Evolutionary conservation across 2,329 filamentous ascomycete genomes (phyloP), one percentile per base, ranked within the genome.

Genomic region (Cytospora paraplurivora): DNA sequence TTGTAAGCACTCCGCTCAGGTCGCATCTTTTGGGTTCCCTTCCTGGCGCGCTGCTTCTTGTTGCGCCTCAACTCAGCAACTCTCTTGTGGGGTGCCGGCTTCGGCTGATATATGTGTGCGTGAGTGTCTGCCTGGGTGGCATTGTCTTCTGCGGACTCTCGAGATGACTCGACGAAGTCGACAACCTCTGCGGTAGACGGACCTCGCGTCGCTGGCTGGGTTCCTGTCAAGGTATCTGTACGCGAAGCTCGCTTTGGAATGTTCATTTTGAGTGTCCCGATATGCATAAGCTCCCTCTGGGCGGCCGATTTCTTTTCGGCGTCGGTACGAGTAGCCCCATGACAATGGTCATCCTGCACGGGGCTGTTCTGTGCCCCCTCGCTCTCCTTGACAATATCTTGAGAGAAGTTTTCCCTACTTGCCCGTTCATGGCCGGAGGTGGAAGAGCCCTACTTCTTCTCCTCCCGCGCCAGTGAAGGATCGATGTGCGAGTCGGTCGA

Each of bases 371-470:
- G 37, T 34, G 21, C 11, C 15, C 15, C 10, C 35, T 33, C 50
- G 5, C n/a, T 11, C 12, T 33, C 12, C 21, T 27, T 35, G n/a
- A 19, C 12, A 7, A 3, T 49, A 19, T 37, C 33, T 7, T 17
- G 38, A 52, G 32, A 51, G 7, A 11, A 10, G 1, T 6, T 34
- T 51, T 47, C 44, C 34, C n/a, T 11, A 35, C 8, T 33, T 32
- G 54, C 27, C 62, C 53, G 59, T 27, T 33, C 33, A 33, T 50
- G 57, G 55, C 50, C 57, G 62, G 56, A 57, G 62, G 27, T 27
- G 27, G 64, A 66, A 62, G 64, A 64, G 56, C 58, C 57, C 64
- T 66, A 66, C 64, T 66, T 64, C 62, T 58, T 66, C 35, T 64
- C 64, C 47, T 60, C 62, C 49, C 62, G 64, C 27, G 62, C 64